Conservation (phyloP, 2,329 filamentous ascomycete species). For the Alternaria dauci region DNA sequence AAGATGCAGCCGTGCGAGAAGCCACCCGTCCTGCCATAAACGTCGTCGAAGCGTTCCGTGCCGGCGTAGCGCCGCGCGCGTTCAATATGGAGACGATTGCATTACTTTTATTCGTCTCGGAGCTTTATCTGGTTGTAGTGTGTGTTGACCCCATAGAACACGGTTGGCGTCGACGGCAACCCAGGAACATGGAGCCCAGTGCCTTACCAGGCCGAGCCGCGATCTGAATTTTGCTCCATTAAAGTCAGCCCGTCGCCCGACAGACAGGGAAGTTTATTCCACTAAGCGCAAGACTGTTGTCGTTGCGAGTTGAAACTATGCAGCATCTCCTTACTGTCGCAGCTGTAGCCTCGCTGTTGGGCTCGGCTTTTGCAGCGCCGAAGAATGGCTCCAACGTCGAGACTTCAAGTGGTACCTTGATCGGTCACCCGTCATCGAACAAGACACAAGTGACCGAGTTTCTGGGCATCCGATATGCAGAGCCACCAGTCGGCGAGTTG, state of each 20-base stretch:
- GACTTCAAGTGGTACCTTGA: conserved; percentile 44
- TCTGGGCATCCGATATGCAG: conserved; percentile 49
- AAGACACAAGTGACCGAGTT: conserved; percentile 41
- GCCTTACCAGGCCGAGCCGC: conserved; percentile 9
- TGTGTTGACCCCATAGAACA: neutral
- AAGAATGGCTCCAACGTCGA: conserved; percentile 19
- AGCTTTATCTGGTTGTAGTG: conserved; percentile 5
- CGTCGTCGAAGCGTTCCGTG: conserved; percentile 4
- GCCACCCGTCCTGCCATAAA: conserved; percentile 11
- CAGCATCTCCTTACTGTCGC: conserved; percentile 19
- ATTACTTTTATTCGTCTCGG: conserved; percentile 6
- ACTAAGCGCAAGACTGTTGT: neutral
- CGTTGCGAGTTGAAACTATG: conserved; percentile 24
- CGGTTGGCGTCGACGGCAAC: conserved; percentile 4
- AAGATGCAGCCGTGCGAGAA: conserved; percentile 6
- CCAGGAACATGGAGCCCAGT: conserved; percentile 10
- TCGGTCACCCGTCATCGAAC: conserved; percentile 42
- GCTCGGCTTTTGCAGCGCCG: conserved; percentile 15
- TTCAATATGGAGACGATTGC: neutral
- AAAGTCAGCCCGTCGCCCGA: conserved; percentile 9
- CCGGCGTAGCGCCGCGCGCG: conserved; percentile 4
- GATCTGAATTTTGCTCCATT: conserved; percentile 8
- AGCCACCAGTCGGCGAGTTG: conserved; percentile 44
- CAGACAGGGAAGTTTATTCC: neutral
- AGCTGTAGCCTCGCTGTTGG: conserved; percentile 20